A percentile compares a stretch with the other conserved stretches of the same genome.
phyloP scores from a whole-genome alignment of 805 yeast genomes.

The Maudiozyma bulderi region DNA sequence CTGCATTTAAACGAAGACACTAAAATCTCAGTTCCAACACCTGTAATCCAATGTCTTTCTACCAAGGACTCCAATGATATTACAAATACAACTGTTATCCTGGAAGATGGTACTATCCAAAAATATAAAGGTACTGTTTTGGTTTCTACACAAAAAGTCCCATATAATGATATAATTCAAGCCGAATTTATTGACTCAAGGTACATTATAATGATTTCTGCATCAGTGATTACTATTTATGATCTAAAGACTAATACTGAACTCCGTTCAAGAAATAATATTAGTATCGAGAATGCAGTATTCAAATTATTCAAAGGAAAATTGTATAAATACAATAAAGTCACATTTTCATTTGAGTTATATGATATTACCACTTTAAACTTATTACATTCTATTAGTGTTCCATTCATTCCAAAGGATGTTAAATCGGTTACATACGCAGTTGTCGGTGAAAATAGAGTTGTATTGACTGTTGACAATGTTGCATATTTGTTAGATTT shows the following conservation, averaged over 20 bases:
- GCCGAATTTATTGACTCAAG: slow-evolving; percentile 7
- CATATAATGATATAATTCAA: slow-evolving; percentile 6
- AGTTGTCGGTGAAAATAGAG: slow-evolving; percentile 24
- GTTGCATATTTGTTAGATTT: slow-evolving; percentile 23
- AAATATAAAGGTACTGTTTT: slow-evolving; percentile 11
- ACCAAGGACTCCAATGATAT: slow-evolving; percentile 5
- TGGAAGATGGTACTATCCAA: slow-evolving; percentile 25
- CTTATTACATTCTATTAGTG: slow-evolving; percentile 6
- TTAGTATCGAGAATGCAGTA: neutral
- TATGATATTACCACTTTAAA: slow-evolving; percentile 7
- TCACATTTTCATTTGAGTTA: slow-evolving; percentile 3
- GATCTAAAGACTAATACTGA: slow-evolving; percentile 7
- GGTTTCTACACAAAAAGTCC: slow-evolving; percentile 2
- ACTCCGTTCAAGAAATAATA: slow-evolving; percentile 5
- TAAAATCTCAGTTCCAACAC: slow-evolving; percentile 4
- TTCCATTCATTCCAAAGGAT: slow-evolving; percentile 19
- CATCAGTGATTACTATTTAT: slow-evolving; percentile 4
- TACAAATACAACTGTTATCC: slow-evolving; percentile 13
- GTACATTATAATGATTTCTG: slow-evolving; percentile 5
- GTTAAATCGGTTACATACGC: slow-evolving; percentile 13
- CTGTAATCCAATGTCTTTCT: slow-evolving; percentile 5
- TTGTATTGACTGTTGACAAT: slow-evolving; percentile 22
- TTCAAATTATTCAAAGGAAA: slow-evolving; percentile 5
- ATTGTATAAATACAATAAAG: slow-evolving; percentile 4
- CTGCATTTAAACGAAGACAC: slow-evolving; percentile 5